Evolutionary conservation across 108 stramenopile species (phyloP), one percentile per base, ranked within the genome.

Genomic region (Phaeodactylum tricornutum): DNA sequence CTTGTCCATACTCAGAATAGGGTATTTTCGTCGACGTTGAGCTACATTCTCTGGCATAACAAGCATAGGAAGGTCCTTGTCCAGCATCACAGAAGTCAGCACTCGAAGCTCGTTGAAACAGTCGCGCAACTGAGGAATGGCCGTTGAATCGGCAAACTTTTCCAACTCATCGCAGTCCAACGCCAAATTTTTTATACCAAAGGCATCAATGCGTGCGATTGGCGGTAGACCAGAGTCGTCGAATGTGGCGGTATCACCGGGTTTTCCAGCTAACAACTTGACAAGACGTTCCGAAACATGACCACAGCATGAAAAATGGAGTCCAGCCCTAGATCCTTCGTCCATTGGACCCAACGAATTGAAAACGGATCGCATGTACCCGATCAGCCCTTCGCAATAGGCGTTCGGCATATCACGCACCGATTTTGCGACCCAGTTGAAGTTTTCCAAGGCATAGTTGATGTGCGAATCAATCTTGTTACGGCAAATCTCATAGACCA

Each of bases 231-330:
- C 71, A 19, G 53, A 47, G 29, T 61, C 50, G 24, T 39, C 40
- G 16, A 40, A 24, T 2, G 50, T 29, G 7, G 61, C 49, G 4
- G 69, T 77, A 28, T 83, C 86, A 25, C 43, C 47, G 22, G 67
- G 53, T 26, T 57, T 50, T 23, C 79, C 83, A 20, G 85, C 67
- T 31, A 92, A 47, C 29, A 85, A 43, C 38, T 76, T 79, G 34
- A 85, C 90, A 16, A 92, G 48, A 4, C 85, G 82, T 31, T 92
- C 90, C 7, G 83, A 68, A 1, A 92, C 77, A 49, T 92, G 90
- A 26, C 90, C 90, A 61, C 85, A 92, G 35, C 85, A 87, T n/a
- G 85, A 87, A 49, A 92, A 92, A 53, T 92, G 90, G 29, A 92
- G 57, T 30, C 90, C 90, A 34, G 77, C 77, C 38, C 83, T 34